Percentiles rank a stretch among this genome's conserved stretches.
phyloP scores from a whole-genome alignment of 805 yeast species.

The Metschnikowia cubensis region DNA sequence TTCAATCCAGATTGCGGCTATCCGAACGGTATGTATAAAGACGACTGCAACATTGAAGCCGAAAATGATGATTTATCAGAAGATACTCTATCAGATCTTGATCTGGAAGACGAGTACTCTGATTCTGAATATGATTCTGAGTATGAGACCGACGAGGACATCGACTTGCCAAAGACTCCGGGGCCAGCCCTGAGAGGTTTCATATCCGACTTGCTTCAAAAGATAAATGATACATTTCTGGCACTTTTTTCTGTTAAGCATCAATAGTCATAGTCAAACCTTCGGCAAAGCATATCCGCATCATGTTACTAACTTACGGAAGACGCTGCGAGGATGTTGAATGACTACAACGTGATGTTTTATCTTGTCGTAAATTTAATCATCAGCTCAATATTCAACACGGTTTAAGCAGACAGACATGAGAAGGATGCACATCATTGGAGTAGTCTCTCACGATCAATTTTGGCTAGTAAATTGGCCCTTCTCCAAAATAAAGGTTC shows the following conservation, averaged over 20 bases:
- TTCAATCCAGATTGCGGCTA: constrained; percentile 20
- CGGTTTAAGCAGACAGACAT: neutral
- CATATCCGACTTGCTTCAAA: neutral
- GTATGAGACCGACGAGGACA: neutral
- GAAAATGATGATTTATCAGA: neutral
- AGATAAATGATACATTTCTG: constrained; percentile 1
- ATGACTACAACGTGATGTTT: constrained; percentile 5
- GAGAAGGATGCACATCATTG: neutral
- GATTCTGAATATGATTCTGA: neutral
- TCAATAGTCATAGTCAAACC: neutral
- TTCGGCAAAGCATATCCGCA: neutral
- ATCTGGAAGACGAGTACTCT: neutral
- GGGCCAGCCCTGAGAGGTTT: neutral
- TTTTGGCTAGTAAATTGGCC: constrained; percentile 1
- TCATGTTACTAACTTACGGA: constrained; percentile 7
- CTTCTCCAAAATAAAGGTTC: constrained; percentile 12
- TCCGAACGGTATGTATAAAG: constrained; percentile 41
- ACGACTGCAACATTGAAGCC: constrained; percentile 22
- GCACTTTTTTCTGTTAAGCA: neutral
- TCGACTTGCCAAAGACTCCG: neutral
- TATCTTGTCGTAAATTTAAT: constrained; percentile 5
- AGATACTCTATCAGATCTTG: neutral
- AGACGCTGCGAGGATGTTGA: constrained; percentile 9
- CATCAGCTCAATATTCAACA: constrained; percentile 1
- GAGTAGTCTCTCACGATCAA: neutral